A percentile compares a stretch with the other conserved stretches of the same genome.
Conservation (phyloP, 106 monocot species). For the Vanilla planifolia region DNA sequence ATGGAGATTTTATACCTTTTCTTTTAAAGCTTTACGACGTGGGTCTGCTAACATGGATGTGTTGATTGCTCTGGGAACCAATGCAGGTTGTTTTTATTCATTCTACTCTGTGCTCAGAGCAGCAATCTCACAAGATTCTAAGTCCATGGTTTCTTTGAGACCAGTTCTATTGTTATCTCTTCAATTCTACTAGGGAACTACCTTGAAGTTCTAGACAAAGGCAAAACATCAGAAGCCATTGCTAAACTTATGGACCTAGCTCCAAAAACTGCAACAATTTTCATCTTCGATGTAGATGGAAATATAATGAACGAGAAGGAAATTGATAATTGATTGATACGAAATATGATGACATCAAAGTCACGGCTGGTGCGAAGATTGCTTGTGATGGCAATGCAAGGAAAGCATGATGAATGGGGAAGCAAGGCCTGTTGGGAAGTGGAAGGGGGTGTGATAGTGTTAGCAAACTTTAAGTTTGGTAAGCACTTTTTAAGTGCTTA, state of each 20-base stretch:
- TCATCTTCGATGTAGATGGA: conserved; percentile 46
- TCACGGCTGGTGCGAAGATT: conserved; percentile 71
- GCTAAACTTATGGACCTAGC: conserved; percentile 85
- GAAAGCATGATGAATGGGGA: conserved; percentile 96
- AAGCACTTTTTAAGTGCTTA: no score
- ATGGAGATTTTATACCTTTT: conserved; percentile 65
- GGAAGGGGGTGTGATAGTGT: no score
- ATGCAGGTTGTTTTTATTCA: conserved; percentile 75
- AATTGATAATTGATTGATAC: conserved; percentile 70
- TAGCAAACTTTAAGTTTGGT: no score
- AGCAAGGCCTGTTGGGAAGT: conserved; percentile 74
- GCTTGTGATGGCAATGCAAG: conserved; percentile 80
- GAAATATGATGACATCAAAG: conserved; percentile 86
- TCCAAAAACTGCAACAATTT: conserved; percentile 69
- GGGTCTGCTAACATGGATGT: conserved; percentile 95
- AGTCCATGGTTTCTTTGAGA: conserved; percentile 84
- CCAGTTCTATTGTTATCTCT: conserved; percentile 86
- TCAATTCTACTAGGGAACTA: conserved; percentile 89
- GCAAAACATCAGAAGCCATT: conserved; percentile 84
- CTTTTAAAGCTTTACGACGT: conserved; percentile 63
- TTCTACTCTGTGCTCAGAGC: conserved; percentile 70
- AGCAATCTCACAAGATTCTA: conserved; percentile 40
- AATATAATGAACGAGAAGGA: conserved; percentile 60
- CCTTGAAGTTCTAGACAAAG: conserved; percentile 84
- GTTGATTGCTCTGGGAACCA: conserved; percentile 78